Percentiles rank a stretch among this genome's conserved stretches.
Conservation (phyloP, 306 rosid species). For the Spatholobus suberectus region DNA sequence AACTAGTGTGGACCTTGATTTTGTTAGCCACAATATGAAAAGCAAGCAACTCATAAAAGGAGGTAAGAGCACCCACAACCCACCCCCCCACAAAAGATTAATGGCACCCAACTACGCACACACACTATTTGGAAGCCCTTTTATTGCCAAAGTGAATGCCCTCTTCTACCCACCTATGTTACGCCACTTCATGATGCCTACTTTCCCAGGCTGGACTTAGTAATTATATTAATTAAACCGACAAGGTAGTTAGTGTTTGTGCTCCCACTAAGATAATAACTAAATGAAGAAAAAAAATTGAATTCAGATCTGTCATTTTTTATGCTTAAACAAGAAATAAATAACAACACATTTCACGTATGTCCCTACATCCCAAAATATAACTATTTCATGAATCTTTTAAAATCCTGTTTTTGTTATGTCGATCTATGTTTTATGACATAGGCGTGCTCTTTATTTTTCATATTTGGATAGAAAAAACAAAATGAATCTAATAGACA, state of each 20-base stretch:
- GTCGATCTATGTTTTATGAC: background rate
- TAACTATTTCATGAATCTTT: conserved; percentile 2
- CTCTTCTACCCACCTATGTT: conserved; percentile 45
- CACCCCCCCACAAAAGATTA: conserved; percentile 38
- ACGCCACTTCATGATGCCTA: conserved; percentile 43
- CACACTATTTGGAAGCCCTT: conserved; percentile 40
- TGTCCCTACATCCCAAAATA: conserved; percentile 16
- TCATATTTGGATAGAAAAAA: background rate
- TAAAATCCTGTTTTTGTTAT: background rate
- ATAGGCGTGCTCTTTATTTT: background rate
- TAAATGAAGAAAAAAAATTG: background rate
- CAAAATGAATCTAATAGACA: background rate
- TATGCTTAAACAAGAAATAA: conserved; percentile 24
- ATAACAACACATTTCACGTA: conserved; percentile 11
- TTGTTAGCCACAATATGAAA: conserved; percentile 31
- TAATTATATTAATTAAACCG: conserved; percentile 43
- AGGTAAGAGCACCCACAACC: conserved; percentile 8
- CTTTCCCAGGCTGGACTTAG: conserved; percentile 47
- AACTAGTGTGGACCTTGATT: conserved; percentile 26
- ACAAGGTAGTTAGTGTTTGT: conserved; percentile 42
- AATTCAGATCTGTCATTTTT: conserved; percentile 5
- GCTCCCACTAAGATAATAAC: conserved; percentile 16
- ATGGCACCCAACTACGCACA: conserved; percentile 48
- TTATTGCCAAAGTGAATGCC: conserved; percentile 49
- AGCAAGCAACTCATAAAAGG: conserved; percentile 10